These are phyloP conservation scores for Plenodomus tracheiphilus DNA, from an alignment of 2,329 filamentous ascomycete species.

Conservation along the genomic window DNA sequence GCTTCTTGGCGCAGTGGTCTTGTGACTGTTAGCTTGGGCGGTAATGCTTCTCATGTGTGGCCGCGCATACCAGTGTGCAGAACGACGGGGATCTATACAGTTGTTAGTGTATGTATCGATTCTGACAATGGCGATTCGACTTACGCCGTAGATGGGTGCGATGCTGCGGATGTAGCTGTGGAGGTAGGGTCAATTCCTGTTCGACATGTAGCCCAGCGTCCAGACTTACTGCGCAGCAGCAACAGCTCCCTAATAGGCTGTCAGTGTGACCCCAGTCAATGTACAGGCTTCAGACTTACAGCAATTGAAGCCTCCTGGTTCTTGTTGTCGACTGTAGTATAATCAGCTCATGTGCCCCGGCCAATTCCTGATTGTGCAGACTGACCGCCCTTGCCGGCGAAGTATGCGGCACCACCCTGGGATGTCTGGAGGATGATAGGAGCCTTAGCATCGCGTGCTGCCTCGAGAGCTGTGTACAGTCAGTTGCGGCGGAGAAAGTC, in stretches of 20 bases:
- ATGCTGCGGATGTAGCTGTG: slow-evolving; percentile 80
- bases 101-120: not conserved
- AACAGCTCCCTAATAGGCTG: slow-evolving; percentile 63
- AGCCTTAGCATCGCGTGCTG: slow-evolving; percentile 86
- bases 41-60: not conserved
- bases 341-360: not conserved
- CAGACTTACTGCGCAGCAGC: slow-evolving; percentile 67
- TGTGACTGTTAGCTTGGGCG: not conserved
- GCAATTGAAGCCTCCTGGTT: slow-evolving; percentile 86
- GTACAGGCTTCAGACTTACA: not conserved
- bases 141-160: slow-evolving; percentile 75
- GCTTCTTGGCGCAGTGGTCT: slow-evolving; percentile 62
- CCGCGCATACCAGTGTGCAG: slow-evolving; percentile 49
- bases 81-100: slow-evolving; percentile 62
- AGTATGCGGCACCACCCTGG: slow-evolving; percentile 73
- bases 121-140: not conserved
- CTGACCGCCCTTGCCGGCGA: slow-evolving; percentile 62
- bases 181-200: not conserved
- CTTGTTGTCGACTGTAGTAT: slow-evolving; percentile 31
- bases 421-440: slow-evolving; percentile 92
- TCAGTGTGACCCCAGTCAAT: no score
- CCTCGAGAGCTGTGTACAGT: slow-evolving; percentile 74
- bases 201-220: not conserved
- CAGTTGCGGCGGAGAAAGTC: not conserved
- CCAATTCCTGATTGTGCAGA: not conserved